Evolutionary conservation across 2,329 filamentous ascomycete genomes (phyloP), one percentile per base, ranked within the genome.

Genomic region (Microsporum canis): DNA sequence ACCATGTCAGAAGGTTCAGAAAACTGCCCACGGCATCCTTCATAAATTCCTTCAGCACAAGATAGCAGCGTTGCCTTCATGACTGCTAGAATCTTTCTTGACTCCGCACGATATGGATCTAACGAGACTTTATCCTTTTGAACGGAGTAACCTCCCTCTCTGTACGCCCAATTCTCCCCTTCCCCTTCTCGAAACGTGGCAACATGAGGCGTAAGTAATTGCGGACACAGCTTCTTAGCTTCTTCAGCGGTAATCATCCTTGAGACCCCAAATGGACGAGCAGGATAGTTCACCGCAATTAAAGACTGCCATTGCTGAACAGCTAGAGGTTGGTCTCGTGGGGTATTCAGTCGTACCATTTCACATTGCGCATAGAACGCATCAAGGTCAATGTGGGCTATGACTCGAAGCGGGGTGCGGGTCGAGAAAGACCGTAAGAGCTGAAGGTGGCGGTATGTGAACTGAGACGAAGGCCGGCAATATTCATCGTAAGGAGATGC

Each of bases 341-440:
- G 78, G 8, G 88, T 78, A 10, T 85, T 86, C 51, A 97, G 80
- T 5, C 94, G 85, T 7, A 96, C 85, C 82, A 91, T 95, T 76
- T 99, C 94, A 71, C 91, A 96, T 78, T 99, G 94, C 2, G 88
- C 88, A 73, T 99, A 99, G 75, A 99, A 99, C 43, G 92, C 92
- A 82, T 99, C 94, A 63, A 99, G 85, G 70, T 99, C 94, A 65
- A 97, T 85, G 72, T 96, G 91, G 5, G 90, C 89, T 67, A 96
- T 84, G 33, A 95, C 88, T 53, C 94, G 86, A 39, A 99, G 80
- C 0, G 92, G 92, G 58, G 84, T 90, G 6, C 84, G 84, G 0
- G 86, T 80, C 38, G 84, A 85, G 66, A 82, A 90, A 7, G 85
- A 81, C 5, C 86, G 83, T 61, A 97, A 82, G 65, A 91, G 86